Evolutionary conservation across 768 basidiomycete genomes (phyloP), one percentile per base, ranked within the genome.

Genomic region (Phanerochaete sordida): DNA sequence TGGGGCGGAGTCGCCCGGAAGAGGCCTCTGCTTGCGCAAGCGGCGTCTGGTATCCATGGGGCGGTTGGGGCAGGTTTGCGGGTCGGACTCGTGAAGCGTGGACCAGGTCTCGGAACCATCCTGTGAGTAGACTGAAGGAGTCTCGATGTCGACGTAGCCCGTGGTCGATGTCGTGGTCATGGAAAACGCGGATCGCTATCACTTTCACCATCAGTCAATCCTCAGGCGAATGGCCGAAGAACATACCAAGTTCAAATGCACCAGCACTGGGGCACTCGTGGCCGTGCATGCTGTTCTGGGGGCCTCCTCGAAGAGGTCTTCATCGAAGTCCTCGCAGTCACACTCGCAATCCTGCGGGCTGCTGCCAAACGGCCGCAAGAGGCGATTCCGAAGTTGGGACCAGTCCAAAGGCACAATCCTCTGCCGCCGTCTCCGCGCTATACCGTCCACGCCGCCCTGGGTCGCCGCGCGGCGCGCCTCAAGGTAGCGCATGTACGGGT

Each of bases 141-240:
- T 53, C 57, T 65, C 66, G 62, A 75, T 68, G 58, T 73, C 72
- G 58, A 75, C 68, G 57, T 73, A 75, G 27, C 66, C 65, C 19
- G 70, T 71, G 8, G 73, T 75, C 27, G 73, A 75, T 3, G 73
- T 73, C n/a, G 73, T 74, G 49, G 73, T 71, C 16, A 73, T 68
- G 28, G 73, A 74, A 58, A 74, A 73, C 4, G 71, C 67, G 6
- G 73, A 74, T 31, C 64, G 69, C 73, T 74, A 39, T 11, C 3
- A 3, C 13, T 19, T 31, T 35, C 33, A 35, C 7, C 33, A 7
- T 35, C 33, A 27, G 5, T 26, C 30, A n/a, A n/a, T 26, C n/a
- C 5, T 39, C 4, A 45, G 57, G n/a, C n/a, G n/a, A n/a, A 21
- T 47, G 26, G 4, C 31, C 33, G 13, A 13, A 6, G 33, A 13